Base-by-base conservation (phyloP, 2,329 filamentous ascomycete genomes). In the Elsinoe necatrix region DNA sequence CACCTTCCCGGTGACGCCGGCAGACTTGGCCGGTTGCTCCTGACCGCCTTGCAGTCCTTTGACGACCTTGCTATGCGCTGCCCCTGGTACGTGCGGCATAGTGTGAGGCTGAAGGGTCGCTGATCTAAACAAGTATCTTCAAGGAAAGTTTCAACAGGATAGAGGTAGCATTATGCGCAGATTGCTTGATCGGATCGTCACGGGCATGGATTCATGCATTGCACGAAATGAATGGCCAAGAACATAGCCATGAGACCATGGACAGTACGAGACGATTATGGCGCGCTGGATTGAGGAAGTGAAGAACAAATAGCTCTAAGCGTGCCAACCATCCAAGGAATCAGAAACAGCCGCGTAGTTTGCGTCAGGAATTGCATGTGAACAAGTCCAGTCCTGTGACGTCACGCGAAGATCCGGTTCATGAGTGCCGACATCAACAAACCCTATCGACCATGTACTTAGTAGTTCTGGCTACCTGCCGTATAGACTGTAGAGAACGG, bases 1-100 rank as follows among this genome's bases (percentile, higher is more conserved):
- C 18, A 75, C 62, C 16, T 63, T 63, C 43, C 59, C 56, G 1
- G 64, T 62, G 16, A 41, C 48, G 5, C 56, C 23, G n/a, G 43
- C 34, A 23, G 25, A 35, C 21, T 55, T 47, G n/a, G 23, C 23
- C 14, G 54, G 41, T 25, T 37, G 39, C 29, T 56, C 54, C 16
- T 35, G 39, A 9, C 41, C 54, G n/a, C 54, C 54, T 34, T 56
- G 54, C 3, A 47, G 54, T 2, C 54, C 54, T 14, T 29, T 31
- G 21, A 56, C 29, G 2, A 48, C 54, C 25, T 11, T 34, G 29
- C 41, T 47, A 1, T 56, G 18, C 7, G 39, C 42, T 1, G 43
- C 12, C 9, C 39, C 27, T 7, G 54, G 54, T 6, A 56, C 23
- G 21, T 56, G 39, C 12, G 54, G 54, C 54, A 56, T 56, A n/a